Base-by-base conservation (phyloP, 768 basidiomycete species). In the Trametes meyenii region DNA sequence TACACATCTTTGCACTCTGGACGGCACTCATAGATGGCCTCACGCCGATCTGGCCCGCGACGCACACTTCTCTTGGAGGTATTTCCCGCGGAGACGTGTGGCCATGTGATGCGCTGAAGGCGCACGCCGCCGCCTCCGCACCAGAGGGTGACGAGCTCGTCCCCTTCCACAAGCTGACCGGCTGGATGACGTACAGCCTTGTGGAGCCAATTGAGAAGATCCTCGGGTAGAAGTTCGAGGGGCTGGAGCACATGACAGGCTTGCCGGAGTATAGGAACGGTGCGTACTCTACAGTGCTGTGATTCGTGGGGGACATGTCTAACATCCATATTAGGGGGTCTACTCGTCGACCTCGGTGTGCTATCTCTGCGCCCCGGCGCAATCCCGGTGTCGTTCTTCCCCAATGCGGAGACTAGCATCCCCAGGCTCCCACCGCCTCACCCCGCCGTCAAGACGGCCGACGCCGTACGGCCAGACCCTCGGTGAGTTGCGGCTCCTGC, bases 191-290 rank as follows among this genome's bases (percentile, higher is more conserved):
- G 8, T 96, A 97, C 73, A 90, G 88, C 66, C 79, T 99, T 19
- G 79, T 97, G 36, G 90, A 95, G 72, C 87, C 91, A 1, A 82
- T 98, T 44, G 83, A 95, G 73, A 85, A 81, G 65, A 76, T 88
- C 2, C 79, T 95, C 7, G 80, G 82, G 0, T 98, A 95, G 94
- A 76, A 80, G 60, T 81, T 98, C n/a, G 85, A 89, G 0, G 92
- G 92, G 0, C 72, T 87, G 19, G 89, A 92, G 67, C 86, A 90
- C 67, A 84, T 95, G 84, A 97, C 95, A 0, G 96, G 96, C 2
- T 75, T 98, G 35, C 95, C 96, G 0, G 96, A 98, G 75, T 98
- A 98, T 74, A 85, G 96, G 44, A 97, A 97, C 66, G 96, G 94
- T 88, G 51, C 3, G 43, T 33, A 33, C 8, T 12, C 13, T 40